Conservation (phyloP, 2,329 filamentous ascomycete genomes). For the Ambrosiella xylebori region DNA sequence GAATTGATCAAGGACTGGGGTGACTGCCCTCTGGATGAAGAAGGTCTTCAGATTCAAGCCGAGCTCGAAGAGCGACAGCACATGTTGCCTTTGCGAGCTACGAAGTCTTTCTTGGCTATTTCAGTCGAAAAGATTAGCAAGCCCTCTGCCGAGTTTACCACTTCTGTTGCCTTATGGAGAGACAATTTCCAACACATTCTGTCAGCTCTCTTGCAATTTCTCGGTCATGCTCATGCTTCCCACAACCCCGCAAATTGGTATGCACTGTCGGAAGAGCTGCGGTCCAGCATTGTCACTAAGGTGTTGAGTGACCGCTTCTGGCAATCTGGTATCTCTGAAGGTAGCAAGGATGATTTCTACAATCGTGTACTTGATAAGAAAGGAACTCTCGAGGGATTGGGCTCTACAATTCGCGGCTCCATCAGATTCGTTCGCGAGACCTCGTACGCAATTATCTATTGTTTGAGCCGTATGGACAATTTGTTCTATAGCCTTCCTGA, state of each 20-base stretch:
- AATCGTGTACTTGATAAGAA: conserved; percentile 79
- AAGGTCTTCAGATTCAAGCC: conserved; percentile 62
- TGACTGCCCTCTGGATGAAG: conserved; percentile 53
- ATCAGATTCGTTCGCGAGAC: conserved; percentile 82
- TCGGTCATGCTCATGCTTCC: conserved; percentile 80
- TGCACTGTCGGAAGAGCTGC: conserved; percentile 57
- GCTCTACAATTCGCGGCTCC: conserved; percentile 78
- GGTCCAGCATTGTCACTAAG: conserved; percentile 50
- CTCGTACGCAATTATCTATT: conserved; percentile 86
- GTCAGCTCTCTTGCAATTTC: conserved; percentile 68
- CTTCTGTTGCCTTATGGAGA: conserved; percentile 69
- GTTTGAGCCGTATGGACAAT: conserved; percentile 71
- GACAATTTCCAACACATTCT: conserved; percentile 67
- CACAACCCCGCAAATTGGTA: conserved; percentile 77
- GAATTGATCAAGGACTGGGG: conserved; percentile 73
- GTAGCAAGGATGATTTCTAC: conserved; percentile 94
- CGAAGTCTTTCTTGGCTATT: conserved; percentile 81
- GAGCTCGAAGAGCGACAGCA: conserved; percentile 62
- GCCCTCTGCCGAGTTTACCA: conserved; percentile 52
- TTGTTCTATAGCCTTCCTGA: conserved; percentile 84
- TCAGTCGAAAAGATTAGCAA: conserved; percentile 80
- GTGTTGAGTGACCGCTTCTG: conserved; percentile 92
- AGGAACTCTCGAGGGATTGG: conserved; percentile 77
- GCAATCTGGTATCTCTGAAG: conserved; percentile 92
- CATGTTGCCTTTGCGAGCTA: conserved; percentile 63